Conservation (phyloP, 371 early-diverging fungal genomes). For the Rhizopus sp. region DNA sequence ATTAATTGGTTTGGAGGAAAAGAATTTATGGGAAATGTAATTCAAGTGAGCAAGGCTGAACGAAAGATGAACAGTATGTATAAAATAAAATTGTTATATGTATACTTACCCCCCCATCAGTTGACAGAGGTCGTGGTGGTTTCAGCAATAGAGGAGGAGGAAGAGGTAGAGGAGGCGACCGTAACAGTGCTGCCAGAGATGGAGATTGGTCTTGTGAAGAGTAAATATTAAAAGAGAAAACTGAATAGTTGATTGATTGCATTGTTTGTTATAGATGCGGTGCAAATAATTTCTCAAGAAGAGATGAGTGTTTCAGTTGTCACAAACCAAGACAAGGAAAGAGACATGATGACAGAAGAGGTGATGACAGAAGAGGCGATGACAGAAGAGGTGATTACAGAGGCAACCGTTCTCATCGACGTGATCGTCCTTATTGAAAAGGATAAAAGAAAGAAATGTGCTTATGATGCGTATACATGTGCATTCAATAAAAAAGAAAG, state of each 20-base stretch:
- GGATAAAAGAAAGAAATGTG: constrained; percentile 3
- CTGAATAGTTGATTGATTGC: not conserved
- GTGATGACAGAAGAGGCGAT: constrained; percentile 16
- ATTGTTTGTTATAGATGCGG: constrained; percentile 19
- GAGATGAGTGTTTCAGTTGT: constrained; percentile 35
- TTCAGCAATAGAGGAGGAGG: constrained; percentile 13
- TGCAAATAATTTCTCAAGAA: constrained; percentile 36
- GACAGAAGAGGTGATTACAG: constrained; percentile 19
- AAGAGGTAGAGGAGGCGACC: constrained; percentile 10
- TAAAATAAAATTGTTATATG: not conserved
- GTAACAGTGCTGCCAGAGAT: constrained; percentile 21
- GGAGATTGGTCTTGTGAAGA: constrained; percentile 37
- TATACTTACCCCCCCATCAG: not conserved
- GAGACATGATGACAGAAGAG: constrained; percentile 19
- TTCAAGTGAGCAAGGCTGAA: constrained; percentile 69
- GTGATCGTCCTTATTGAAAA: constrained; percentile 29
- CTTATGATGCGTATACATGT: no score
- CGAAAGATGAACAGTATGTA: constrained; percentile 39
- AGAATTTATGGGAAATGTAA: constrained; percentile 51
- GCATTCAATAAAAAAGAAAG: no score
- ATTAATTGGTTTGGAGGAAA: constrained; percentile 74
- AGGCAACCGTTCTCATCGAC: constrained; percentile 32
- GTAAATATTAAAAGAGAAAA: constrained; percentile 14
- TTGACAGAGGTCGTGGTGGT: constrained; percentile 21
- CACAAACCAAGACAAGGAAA: constrained; percentile 23